Base-by-base conservation (phyloP, 1,139 yeast species). In the Kodamaea alishanica region DNA sequence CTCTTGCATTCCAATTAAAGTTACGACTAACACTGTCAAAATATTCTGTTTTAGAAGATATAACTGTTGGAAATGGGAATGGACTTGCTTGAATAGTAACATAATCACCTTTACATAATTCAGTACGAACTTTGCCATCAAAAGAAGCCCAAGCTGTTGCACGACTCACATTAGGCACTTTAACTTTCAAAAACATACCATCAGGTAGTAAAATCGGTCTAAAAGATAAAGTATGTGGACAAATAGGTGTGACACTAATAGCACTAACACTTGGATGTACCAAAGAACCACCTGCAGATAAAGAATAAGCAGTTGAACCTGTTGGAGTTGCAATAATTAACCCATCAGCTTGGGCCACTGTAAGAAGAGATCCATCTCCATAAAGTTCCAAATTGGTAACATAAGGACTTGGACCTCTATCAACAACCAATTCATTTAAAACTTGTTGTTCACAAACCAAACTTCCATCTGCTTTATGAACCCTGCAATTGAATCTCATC, bases 251-350 rank as follows among this genome's bases (percentile, higher is more conserved):
- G 2, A 88, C 88, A 42, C 89, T 81, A 31, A 88, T 84, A 6
- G 95, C 95, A 50, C 88, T 82, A 9, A 88, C 95, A 24, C 87
- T 87, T 0, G 96, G 96, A 51, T 88, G 95, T 2, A 88, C 94
- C 37, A 88, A 69, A 0, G 95, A 81, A 0, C 96, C 96, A 10
- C 96, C 96, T 0, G 96, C 96, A 30, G 94, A 83, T 28, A 88
- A 66, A 0, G 95, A 85, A 57, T 88, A 88, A 0, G 96, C 96
- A 0, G 96, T 88, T 2, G 95, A 85, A 0, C 96, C 96, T 0
- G 96, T 88, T 4, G 96, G 96, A 0, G 96, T 87, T 0, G 95
- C 94, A 29, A 88, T 73, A 42, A 88, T 87, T 25, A 88, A 62
- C 0, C 96, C 96, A 58, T 88, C 96, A 0, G 96, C 95, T 56